Evolutionary conservation across 1,139 yeast genomes (phyloP).

Genomic region (Arxiozyma heterogenica): DNA sequence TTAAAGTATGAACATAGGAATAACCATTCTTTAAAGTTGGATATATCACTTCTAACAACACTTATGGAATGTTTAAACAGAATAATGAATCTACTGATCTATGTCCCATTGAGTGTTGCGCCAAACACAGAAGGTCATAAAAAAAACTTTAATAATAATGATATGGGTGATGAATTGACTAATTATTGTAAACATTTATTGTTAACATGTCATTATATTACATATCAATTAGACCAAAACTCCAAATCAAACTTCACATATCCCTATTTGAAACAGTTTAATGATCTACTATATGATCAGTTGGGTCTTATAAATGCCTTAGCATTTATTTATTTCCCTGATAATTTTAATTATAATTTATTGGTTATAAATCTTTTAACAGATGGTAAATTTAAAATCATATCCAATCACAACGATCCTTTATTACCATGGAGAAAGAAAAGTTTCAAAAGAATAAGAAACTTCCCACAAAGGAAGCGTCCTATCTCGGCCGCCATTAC

Average conservation of each 20-base stretch:
- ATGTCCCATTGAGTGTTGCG: slow-evolving; percentile 7
- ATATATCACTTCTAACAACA: slow-evolving; percentile 15
- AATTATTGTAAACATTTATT: slow-evolving; percentile 23
- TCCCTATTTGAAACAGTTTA: slow-evolving; percentile 12
- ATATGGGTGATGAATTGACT: slow-evolving; percentile 14
- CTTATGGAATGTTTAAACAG: slow-evolving; percentile 26
- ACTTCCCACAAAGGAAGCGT: background rate
- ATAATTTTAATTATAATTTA: slow-evolving; percentile 21
- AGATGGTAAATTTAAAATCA: slow-evolving; percentile 3
- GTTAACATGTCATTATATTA: slow-evolving; percentile 23
- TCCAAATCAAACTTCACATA: slow-evolving; percentile 1
- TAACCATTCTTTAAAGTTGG: background rate
- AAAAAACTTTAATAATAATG: too few species aligned
- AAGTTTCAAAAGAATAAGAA: slow-evolving; percentile 1
- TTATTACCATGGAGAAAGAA: slow-evolving; percentile 4
- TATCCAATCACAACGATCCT: background rate
- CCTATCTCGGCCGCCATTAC: background rate
- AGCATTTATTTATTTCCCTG: slow-evolving; percentile 25
- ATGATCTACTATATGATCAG: slow-evolving; percentile 21
- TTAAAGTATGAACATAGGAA: background rate
- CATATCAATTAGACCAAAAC: slow-evolving; percentile 16
- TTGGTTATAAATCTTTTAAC: slow-evolving; percentile 3
- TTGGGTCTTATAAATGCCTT: slow-evolving; percentile 28
- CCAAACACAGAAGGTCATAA: background rate
- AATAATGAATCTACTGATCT: slow-evolving; percentile 19